Conservation (phyloP, 2,329 filamentous ascomycete genomes). For the Aspergillus novoparasiticus region DNA sequence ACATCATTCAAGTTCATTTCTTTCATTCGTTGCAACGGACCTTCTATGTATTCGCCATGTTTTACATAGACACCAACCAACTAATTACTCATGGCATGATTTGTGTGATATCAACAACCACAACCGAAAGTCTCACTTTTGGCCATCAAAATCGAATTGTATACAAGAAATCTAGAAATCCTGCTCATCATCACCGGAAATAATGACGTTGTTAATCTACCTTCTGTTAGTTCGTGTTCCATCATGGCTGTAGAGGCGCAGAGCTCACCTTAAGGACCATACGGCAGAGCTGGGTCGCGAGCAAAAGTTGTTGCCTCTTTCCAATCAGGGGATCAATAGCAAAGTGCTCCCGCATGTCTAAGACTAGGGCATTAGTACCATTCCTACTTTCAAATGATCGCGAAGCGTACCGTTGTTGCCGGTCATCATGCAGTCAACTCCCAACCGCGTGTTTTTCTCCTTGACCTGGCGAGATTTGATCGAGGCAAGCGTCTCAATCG, state of each 20-base stretch:
- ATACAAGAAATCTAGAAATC: slow-evolving; percentile 67
- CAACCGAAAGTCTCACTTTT: slow-evolving; percentile 20
- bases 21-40: slow-evolving; percentile 24
- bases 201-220: slow-evolving; percentile 86
- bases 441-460: slow-evolving; percentile 75
- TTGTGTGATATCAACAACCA: slow-evolving; percentile 17
- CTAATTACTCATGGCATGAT: slow-evolving; percentile 20
- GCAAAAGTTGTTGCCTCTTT: slow-evolving; percentile 93
- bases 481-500: slow-evolving; percentile 90
- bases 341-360: slow-evolving; percentile 95
- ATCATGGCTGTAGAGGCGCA: background rate
- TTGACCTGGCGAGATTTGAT: slow-evolving; percentile 97
- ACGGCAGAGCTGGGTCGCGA: slow-evolving; percentile 94
- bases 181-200: slow-evolving; percentile 81
- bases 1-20: slow-evolving; percentile 18
- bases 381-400: background rate
- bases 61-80: slow-evolving; percentile 19
- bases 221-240: slow-evolving; percentile 18
- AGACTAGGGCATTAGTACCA: slow-evolving; percentile 9
- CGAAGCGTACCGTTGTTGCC: slow-evolving; percentile 79
- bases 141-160: slow-evolving; percentile 20
- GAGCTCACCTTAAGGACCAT: slow-evolving; percentile 88
- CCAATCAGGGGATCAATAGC: slow-evolving; percentile 98
- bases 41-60: slow-evolving; percentile 22
- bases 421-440: slow-evolving; percentile 96